Evolutionary conservation across 805 yeast genomes (phyloP), one percentile per base, ranked within the genome.

Genomic region (Kockiozyma suomiensis): DNA sequence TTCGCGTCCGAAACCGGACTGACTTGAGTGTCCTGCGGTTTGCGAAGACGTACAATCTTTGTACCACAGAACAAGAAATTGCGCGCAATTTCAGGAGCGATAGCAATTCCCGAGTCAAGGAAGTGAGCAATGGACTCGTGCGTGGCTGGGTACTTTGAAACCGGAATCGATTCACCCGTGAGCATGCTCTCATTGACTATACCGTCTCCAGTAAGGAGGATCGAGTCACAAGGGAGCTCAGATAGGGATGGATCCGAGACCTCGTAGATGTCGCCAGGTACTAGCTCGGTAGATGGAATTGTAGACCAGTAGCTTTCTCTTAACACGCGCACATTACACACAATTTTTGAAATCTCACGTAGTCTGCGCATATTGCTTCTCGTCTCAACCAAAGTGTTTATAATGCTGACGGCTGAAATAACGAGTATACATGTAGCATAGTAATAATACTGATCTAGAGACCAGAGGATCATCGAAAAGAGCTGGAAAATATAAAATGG

Each of bases 101-200:
- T 82, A 63, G 81, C 82, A 21, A 49, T 37, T 33, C 43, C 53
- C 1, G 85, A 75, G 51, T 76, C 78, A 25, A 75, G 75, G 57
- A 70, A 48, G 41, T 49, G 54, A 10, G 41, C 41, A 41, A 90
- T 81, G 0, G 85, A 79, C 7, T 85, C 91, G 15, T 81, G 79
- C 1, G 80, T 75, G 1, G 94, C 90, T 1, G 88, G 81, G 10
- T 78, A 63, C 72, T 94, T 94, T 0, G 97, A 83, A 1, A 94
- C 97, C 0, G 99, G 99, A 0, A 94, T 97, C 54, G 97, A 90
- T 73, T 94, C 99, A 41, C 99, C 99, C 0, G 99, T 94, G 21
- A 94, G 79, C 97, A 94, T 94, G 4, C 97, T 88, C 72, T 94
- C 99, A 73, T 94, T 94, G n/a, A 94, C 88, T 56, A 94, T 91